Evolutionary conservation across 176 grass and related monocot genomes (phyloP), one percentile per base, ranked within the genome.

Genomic region (Oryza glumipatula): DNA sequence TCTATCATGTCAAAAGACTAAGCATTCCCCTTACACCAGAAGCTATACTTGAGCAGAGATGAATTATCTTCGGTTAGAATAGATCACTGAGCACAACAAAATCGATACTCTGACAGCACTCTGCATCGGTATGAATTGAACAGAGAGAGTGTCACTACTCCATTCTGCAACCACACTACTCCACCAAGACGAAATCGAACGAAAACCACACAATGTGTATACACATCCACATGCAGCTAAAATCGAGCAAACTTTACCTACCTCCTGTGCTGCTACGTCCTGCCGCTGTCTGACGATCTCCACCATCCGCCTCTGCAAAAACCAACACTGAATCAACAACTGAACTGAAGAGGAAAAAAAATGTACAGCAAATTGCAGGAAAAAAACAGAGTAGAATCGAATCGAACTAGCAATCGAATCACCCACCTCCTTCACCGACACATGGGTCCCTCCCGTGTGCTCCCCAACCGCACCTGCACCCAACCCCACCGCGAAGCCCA

Each of bases 221-320:
- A 41, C 39, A 41, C 39, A 41, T 13, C 33, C 6, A 24, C 2
- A 67, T 56, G 19, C n/a, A 73, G 32, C 9, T 10, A 21, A 24
- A 52, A 17, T 12, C 36, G 9, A 54, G 11, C 49, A 22, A 60
- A 71, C 39, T 61, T 72, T 87, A 91, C 92, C 80, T 87, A 91
- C 92, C 86, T 94, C 92, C 56, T 61, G 56, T 75, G 84, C 86
- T 11, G 85, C 67, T 38, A 38, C 36, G 36, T 38, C 36, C 28
- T 72, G 84, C 1, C 49, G 81, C 1, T 91, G 67, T 72, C 45
- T 80, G 0, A 68, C 63, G 19, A 71, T 68, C 13, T 94, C 86
- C 45, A 66, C 65, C n/a, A 60, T n/a, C 60, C 67, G 84, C 12
- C 66, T 82, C 93, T 86, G 90, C 64, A 15, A 17, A 54, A 1